Conservation (phyloP, 116 monocot genomes). For the Iris pallida region DNA sequence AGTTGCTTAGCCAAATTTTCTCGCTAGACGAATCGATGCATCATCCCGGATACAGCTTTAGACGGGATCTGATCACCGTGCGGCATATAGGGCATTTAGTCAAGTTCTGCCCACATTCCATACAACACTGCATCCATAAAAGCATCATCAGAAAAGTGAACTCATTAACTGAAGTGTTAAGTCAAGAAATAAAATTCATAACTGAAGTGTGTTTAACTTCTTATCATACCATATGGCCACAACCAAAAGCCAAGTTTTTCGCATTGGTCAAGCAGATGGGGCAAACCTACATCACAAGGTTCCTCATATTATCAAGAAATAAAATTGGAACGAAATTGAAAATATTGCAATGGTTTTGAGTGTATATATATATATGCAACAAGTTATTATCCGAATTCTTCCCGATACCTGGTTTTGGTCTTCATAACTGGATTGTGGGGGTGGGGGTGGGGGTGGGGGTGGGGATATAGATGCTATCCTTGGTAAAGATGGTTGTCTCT, state of each 20-base stretch:
- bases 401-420: constrained; percentile 26
- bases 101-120: constrained; percentile 50
- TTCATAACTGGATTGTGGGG: constrained; percentile 10
- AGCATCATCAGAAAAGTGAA: too few relatives aligned
- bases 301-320: background rate
- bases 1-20: constrained; percentile 2
- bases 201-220: background rate
- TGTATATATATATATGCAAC: background rate
- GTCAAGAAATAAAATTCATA: too few relatives aligned
- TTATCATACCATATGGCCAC: constrained; percentile 51
- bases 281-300: constrained; percentile 26
- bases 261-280: constrained; percentile 60
- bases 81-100: constrained; percentile 57
- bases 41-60: constrained; percentile 53
- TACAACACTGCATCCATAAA: constrained; percentile 35
- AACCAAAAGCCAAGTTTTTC: constrained; percentile 59
- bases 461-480: constrained; percentile 1
- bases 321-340: background rate
- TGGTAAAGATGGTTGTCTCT: background rate
- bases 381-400: background rate
- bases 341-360: background rate
- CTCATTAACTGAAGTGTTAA: background rate
- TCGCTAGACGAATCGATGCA: background rate
- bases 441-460: too few relatives aligned
- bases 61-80: constrained; percentile 28